These are phyloP conservation scores for Flueggea neowawraea DNA, from an alignment of 441 rosid genomes.

Conservation along the genomic window DNA sequence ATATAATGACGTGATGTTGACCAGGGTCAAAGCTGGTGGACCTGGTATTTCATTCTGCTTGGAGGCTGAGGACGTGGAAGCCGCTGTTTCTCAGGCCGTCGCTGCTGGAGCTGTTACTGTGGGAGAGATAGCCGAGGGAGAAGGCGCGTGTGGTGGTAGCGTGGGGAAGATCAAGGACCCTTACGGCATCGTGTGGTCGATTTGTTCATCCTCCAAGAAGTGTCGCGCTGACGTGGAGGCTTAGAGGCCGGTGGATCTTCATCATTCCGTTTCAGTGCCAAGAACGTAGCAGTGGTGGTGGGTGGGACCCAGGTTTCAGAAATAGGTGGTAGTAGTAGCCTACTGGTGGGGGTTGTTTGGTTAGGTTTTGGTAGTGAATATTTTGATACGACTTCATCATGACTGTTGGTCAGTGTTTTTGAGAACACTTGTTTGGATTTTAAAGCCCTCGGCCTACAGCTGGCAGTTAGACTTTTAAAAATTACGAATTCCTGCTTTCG, in stretches of 20 bases:
- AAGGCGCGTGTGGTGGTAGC: slow-evolving; percentile 46
- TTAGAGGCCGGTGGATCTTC: slow-evolving; percentile 25
- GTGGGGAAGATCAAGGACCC: slow-evolving; percentile 77
- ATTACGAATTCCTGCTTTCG: no score
- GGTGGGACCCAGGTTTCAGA: no score
- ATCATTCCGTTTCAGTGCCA: not conserved
- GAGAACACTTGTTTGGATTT: no score
- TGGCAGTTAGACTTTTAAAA: no score
- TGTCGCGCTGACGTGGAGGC: slow-evolving; percentile 34
- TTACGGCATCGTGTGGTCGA: slow-evolving; percentile 65
- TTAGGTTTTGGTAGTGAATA: no score
- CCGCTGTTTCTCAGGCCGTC: slow-evolving; percentile 61
- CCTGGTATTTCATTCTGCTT: slow-evolving; percentile 30
- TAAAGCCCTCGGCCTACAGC: no score
- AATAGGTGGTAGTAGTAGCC: no score
- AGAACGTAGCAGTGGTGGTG: no score
- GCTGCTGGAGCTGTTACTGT: slow-evolving; percentile 63
- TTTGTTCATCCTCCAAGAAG: slow-evolving; percentile 43
- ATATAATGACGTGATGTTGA: not conserved
- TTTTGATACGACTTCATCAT: no score
- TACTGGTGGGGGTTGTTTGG: no score
- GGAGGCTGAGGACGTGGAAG: slow-evolving; percentile 64
- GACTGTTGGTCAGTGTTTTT: no score
- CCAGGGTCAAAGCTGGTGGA: slow-evolving; percentile 33
- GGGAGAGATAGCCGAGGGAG: slow-evolving; percentile 41